Base-by-base conservation (phyloP, 2,329 filamentous ascomycete genomes). In the Dichotomopilus funicola region DNA sequence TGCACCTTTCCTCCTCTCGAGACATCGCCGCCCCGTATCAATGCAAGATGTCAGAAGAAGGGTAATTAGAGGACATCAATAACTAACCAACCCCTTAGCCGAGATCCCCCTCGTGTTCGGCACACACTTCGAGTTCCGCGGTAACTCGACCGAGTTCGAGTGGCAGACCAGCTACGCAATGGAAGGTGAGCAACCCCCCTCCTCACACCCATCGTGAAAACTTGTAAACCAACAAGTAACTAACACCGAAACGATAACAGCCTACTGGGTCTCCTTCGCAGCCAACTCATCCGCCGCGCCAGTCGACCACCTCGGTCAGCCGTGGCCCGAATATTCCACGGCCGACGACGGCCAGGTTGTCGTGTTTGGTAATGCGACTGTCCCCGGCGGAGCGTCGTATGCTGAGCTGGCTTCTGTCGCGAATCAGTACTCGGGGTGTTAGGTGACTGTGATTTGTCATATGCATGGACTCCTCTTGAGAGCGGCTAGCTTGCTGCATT, bases 91-190 rank as follows among this genome's bases (percentile, higher is more conserved):
- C 41, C 19, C 19, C 19, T 27, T 27, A 51, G 49, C 49, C 33
- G 49, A 51, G 13, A 51, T 51, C 41, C 49, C 49, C 49, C 41
- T 51, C 12, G 49, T 51, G 33, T 51, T 51, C 13, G 41, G 49
- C 34, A 51, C 49, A 8, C 49, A 51, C 49, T n/a, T 31, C 41
- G 33, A 51, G 34, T 51, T 51, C 41, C 49, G 49, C 13, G 41
- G 49, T 42, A 51, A 51, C 49, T 51, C 49, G 49, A 51, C 49
- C 13, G 41, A 51, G 34, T 13, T 51, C 4, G 49, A 51, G 35
- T 51, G 41, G 49, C 40, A 51, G 49, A 51, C 49, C 3, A 45
- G 49, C 49, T 51, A 45, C 34, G 49, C 49, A 33, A 51, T 51
- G 34, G 49, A 51, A 27, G 41, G 41, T 45, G 45, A 45, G 40